Conservation (phyloP, 2,329 filamentous ascomycete genomes). For the Orbilia ellipsospora region DNA sequence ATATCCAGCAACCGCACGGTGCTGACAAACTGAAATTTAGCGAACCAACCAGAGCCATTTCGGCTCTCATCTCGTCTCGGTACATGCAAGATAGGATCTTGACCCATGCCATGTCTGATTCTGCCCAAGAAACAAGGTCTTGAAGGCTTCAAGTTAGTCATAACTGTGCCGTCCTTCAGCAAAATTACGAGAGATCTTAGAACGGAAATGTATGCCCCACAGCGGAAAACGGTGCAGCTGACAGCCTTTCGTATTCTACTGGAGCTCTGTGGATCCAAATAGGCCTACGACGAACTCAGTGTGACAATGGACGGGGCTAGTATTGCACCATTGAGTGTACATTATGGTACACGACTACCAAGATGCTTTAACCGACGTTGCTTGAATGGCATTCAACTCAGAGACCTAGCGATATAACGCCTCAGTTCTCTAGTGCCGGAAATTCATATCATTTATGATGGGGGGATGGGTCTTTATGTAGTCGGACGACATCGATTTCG, state of each 20-base stretch:
- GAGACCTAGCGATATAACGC: too few relatives aligned
- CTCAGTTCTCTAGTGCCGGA: too few relatives aligned
- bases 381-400: too few relatives aligned
- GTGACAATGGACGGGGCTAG: too few relatives aligned
- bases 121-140: not conserved
- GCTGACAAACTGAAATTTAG: conserved; percentile 16
- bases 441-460: too few relatives aligned
- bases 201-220: conserved; percentile 15
- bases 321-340: too few relatives aligned
- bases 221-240: conserved; percentile 30
- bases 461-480: too few relatives aligned
- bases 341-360: too few relatives aligned
- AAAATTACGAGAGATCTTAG: not conserved
- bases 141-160: not conserved
- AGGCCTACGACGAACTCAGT: too few relatives aligned
- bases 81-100: conserved; percentile 30
- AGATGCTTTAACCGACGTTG: too few relatives aligned
- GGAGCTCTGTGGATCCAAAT: conserved; percentile 46
- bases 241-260: conserved; percentile 26
- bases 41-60: conserved; percentile 32
- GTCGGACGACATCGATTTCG: too few relatives aligned
- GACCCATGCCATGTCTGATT: not conserved
- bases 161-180: conserved; percentile 26
- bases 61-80: conserved; percentile 19
- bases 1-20: too few relatives aligned